Percentiles rank a stretch among this genome's conserved stretches.
phyloP scores from a whole-genome alignment of 345 rosid species.

The Salix suchowensis region DNA sequence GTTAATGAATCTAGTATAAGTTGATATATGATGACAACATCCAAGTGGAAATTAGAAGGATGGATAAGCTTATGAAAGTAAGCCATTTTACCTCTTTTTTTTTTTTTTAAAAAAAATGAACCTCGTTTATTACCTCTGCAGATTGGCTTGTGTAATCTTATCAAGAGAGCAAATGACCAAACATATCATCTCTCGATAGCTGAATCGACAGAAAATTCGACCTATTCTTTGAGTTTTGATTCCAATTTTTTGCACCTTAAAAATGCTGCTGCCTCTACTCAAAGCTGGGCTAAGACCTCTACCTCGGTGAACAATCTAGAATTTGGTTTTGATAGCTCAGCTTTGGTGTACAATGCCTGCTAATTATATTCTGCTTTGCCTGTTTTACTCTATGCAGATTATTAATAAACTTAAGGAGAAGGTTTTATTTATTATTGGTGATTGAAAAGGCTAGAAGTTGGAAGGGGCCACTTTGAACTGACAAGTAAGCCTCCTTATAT shows the following conservation, averaged over 20 bases:
- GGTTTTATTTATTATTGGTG: conserved; percentile 47
- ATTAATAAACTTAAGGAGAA: conserved; percentile 53
- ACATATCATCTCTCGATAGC: conserved; percentile 72
- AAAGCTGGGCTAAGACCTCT: conserved; percentile 68
- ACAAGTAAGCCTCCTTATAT: conserved; percentile 17
- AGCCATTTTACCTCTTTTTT: neutral
- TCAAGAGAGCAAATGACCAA: conserved; percentile 69
- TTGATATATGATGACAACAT: neutral
- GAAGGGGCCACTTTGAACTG: neutral
- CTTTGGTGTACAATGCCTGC: conserved; percentile 4
- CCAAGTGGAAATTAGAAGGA: neutral
- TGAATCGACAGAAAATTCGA: conserved; percentile 82
- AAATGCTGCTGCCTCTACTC: conserved; percentile 43
- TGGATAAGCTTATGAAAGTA: neutral
- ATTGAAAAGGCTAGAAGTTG: conserved; percentile 24
- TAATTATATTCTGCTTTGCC: neutral
- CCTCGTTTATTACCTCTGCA: conserved; percentile 17
- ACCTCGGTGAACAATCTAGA: conserved; percentile 34
- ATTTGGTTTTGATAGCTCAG: conserved; percentile 1
- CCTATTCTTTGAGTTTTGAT: conserved; percentile 46
- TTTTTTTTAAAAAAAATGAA: too few species aligned
- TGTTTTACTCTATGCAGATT: conserved; percentile 36
- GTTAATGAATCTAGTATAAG: neutral
- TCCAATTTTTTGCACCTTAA: conserved; percentile 55
- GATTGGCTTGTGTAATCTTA: conserved; percentile 84